Conservation (phyloP, 2,329 filamentous ascomycete species). For the Penicillium oxalicum region DNA sequence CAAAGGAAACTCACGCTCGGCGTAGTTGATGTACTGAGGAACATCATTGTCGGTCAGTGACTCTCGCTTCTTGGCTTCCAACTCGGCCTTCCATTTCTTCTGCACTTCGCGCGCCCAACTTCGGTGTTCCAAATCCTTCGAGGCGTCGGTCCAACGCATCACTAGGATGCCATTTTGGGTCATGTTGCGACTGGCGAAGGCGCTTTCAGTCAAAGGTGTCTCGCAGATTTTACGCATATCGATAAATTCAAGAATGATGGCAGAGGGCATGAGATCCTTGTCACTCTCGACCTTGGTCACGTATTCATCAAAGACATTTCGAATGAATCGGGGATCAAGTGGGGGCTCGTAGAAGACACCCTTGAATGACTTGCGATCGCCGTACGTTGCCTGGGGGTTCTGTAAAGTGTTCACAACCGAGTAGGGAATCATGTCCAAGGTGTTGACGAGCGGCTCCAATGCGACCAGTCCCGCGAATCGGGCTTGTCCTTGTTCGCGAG, state of each 20-base stretch:
- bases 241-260: slow-evolving; percentile 40
- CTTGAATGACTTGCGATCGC: slow-evolving; percentile 40
- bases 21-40: slow-evolving; percentile 35
- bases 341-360: slow-evolving; percentile 44
- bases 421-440: slow-evolving; percentile 40
- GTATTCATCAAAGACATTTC: slow-evolving; percentile 28
- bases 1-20: slow-evolving; percentile 24
- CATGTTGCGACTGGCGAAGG: slow-evolving; percentile 43
- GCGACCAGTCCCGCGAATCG: slow-evolving; percentile 36
- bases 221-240: slow-evolving; percentile 37
- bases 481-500: slow-evolving; percentile 30
- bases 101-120: slow-evolving; percentile 36
- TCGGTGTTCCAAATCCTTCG: slow-evolving; percentile 34
- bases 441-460: slow-evolving; percentile 34
- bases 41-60: slow-evolving; percentile 12
- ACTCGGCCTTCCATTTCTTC: slow-evolving; percentile 21
- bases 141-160: slow-evolving; percentile 38
- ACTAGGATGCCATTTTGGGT: slow-evolving; percentile 42
- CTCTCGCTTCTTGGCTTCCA: slow-evolving; percentile 13
- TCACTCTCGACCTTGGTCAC: slow-evolving; percentile 24
- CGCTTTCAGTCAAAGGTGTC: slow-evolving; percentile 35
- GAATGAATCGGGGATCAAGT: slow-evolving; percentile 30
- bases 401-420: slow-evolving; percentile 35
- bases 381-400: slow-evolving; percentile 36
- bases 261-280: slow-evolving; percentile 24